Conservation (phyloP, 2,329 filamentous ascomycete genomes). For the Exophiala phaeomuriformis region DNA sequence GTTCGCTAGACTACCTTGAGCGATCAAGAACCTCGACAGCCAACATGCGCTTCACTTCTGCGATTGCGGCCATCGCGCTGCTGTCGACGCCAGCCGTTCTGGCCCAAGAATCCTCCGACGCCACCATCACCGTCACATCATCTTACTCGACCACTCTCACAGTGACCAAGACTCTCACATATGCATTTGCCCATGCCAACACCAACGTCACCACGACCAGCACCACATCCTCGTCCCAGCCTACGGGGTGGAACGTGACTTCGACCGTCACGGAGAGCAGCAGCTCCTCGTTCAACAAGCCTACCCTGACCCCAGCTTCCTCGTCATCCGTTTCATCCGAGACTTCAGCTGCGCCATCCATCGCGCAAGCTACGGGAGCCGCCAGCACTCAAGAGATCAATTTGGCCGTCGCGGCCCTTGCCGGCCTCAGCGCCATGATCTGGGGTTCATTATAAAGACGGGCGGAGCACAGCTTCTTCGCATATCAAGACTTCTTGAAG, state of each 20-base stretch:
- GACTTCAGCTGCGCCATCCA: conserved; percentile 4
- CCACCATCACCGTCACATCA: conserved; percentile 17
- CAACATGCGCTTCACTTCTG: conserved; percentile 21
- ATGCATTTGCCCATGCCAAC: not conserved
- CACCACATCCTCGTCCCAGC: conserved; percentile 3
- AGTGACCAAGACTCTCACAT: conserved; percentile 21
- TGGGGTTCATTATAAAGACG: conserved; percentile 19
- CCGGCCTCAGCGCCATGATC: conserved; percentile 20
- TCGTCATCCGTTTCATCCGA: conserved; percentile 5
- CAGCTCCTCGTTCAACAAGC: conserved; percentile 9
- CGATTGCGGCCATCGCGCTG: conserved; percentile 14
- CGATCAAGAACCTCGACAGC: not conserved
- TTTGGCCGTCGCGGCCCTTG: conserved; percentile 21
- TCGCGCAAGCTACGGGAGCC: conserved; percentile 21
- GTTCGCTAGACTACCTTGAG: not conserved
- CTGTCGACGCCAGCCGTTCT: conserved; percentile 10
- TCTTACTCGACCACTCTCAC: conserved; percentile 20
- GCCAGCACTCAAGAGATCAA: conserved; percentile 18
- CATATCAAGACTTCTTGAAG: too few relatives aligned
- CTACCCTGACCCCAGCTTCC: conserved; percentile 12
- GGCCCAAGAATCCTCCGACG: conserved; percentile 8
- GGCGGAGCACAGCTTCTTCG: not conserved
- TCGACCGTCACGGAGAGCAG: not conserved
- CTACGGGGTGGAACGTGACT: conserved; percentile 14
- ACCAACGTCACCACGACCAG: conserved; percentile 14